Evolutionary conservation across 352 stramenopile species (phyloP).

Genomic region (Phytophthora agathidicida): DNA sequence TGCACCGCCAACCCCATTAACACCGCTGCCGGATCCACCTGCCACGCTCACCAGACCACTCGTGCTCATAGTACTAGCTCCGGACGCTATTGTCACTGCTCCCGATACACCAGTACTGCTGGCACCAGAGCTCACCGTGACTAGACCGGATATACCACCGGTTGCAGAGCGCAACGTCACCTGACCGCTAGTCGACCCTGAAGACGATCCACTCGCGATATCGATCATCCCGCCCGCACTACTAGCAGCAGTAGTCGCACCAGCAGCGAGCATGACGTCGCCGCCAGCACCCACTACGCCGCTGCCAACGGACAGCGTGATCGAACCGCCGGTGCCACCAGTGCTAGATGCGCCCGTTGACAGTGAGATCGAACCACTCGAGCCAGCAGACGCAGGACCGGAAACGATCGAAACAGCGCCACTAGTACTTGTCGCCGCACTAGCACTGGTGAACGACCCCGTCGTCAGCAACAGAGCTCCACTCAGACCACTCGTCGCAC

Average conservation of each 20-base stretch:
- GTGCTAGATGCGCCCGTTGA: constrained; percentile 48
- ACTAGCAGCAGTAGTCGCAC: constrained; percentile 29
- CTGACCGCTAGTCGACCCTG: constrained; percentile 42
- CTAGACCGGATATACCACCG: constrained; percentile 31
- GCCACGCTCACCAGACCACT: constrained; percentile 51
- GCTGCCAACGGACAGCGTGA: constrained; percentile 51
- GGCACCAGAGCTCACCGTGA: constrained; percentile 27
- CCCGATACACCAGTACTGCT: constrained; percentile 39
- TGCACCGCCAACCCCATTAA: constrained; percentile 32
- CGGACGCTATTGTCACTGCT: constrained; percentile 46
- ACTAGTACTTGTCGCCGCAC: constrained; percentile 14
- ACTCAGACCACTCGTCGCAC: constrained; percentile 21
- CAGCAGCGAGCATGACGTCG: constrained; percentile 47
- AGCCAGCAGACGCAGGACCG: constrained; percentile 27
- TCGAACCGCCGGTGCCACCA: constrained; percentile 46
- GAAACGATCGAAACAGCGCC: constrained; percentile 20
- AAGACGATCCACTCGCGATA: constrained; percentile 40
- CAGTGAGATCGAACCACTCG: constrained; percentile 28
- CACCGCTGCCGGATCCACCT: constrained; percentile 36
- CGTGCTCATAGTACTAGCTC: constrained; percentile 26
- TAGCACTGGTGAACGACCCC: not conserved
- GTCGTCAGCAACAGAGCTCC: constrained; percentile 13
- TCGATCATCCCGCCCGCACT: constrained; percentile 45
- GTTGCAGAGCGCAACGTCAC: constrained; percentile 40
- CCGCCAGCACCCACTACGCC: constrained; percentile 51